phyloP scores from a whole-genome alignment of 2,329 filamentous ascomycete species.

The Penicillium vulpinum region DNA sequence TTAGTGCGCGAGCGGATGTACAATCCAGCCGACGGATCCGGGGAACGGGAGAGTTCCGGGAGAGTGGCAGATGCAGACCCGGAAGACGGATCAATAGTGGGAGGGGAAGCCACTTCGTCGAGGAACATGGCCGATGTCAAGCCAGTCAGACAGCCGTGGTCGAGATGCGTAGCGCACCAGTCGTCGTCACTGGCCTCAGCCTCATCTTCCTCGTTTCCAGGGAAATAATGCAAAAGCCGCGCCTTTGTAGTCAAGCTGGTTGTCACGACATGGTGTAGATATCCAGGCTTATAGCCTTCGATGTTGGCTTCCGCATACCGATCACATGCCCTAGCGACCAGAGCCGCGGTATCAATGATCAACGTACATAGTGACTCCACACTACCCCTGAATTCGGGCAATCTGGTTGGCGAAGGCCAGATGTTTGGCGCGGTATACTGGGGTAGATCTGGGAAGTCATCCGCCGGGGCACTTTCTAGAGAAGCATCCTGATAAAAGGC shows the following conservation, averaged over 20 bases:
- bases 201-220: conserved; percentile 36
- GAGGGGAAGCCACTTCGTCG: conserved; percentile 62
- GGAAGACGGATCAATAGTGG: conserved; percentile 34
- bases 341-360: conserved; percentile 83
- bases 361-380: conserved; percentile 76
- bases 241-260: conserved; percentile 89
- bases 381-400: conserved; percentile 73
- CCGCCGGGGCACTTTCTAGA: conserved; percentile 40
- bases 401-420: conserved; percentile 69
- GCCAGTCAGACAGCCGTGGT: conserved; percentile 91
- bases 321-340: conserved; percentile 90
- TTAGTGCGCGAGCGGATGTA: conserved; percentile 89
- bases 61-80: conserved; percentile 45
- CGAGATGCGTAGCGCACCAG: conserved; percentile 79
- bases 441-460: conserved; percentile 59
- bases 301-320: conserved; percentile 79
- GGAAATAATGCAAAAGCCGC: conserved; percentile 89
- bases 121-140: conserved; percentile 96
- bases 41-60: conserved; percentile 70
- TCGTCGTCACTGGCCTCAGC: conserved; percentile 81
- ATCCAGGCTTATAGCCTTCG: conserved; percentile 70
- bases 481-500: conserved; percentile 51
- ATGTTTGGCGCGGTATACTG: conserved; percentile 90
- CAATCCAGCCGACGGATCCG: conserved; percentile 82
- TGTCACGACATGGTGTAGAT: conserved; percentile 82